Base-by-base conservation (phyloP, 2,329 filamentous ascomycete species). In the Fusarium praegraminearum region DNA sequence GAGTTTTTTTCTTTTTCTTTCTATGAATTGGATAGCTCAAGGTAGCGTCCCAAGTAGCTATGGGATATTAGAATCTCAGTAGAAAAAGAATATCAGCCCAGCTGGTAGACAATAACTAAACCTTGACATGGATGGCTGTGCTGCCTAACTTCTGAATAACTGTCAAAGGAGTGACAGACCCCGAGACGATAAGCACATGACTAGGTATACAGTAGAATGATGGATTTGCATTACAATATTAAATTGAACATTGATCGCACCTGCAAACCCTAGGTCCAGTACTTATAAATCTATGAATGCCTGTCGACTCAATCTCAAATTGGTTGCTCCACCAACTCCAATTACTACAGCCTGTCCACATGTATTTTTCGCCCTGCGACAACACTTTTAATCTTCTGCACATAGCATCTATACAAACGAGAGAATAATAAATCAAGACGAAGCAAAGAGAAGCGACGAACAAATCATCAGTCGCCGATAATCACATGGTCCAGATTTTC, bases 301-400 rank as follows among this genome's bases (percentile, higher is more conserved):
- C 35, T 40, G 35, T 40, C 10, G 18, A 26, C 30, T 38, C 2
- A 32, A 10, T 32, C 51, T 45, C 7, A 18, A 51, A 44, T 50
- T 60, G 46, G 67, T 71, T 70, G 63, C 67, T 71, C 57, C 67
- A 70, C 65, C 67, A 70, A 68, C 67, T 70, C 50, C 44, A 38
- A 51, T 33, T 30, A 51, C 38, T 52, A 36, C 15, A 10, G 10
- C 22, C 36, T 47, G 26, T 59, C 52, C 35, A 45, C 36, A 41
- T 52, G n/a, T 46, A 20, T n/a, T 45, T 54, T 53, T 49, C 44
- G 20, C 30, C 43, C 45, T 26, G 24, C 7, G 13, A 50, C 18
- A 33, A 26, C n/a, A 28, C 18, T 18, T 16, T 16, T 30, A 24
- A 8, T 12, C 9, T 26, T 12, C 13, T 32, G 13, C 20, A 15